These are phyloP conservation scores for Cornus kousa DNA, from an alignment of 148 eudicot genomes.

Conservation along the genomic window DNA sequence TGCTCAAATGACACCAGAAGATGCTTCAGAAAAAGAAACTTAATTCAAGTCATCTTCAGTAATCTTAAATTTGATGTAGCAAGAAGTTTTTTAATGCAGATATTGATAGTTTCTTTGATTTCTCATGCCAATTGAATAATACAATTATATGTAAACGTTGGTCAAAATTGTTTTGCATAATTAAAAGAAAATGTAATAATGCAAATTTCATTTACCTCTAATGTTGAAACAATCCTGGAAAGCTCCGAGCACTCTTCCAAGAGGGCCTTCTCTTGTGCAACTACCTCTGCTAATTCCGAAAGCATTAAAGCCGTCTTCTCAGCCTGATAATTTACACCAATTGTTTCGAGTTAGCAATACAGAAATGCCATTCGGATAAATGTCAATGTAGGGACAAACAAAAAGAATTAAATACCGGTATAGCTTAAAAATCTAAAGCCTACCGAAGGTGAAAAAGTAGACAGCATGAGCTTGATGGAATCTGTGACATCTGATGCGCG, in stretches of 20 bases:
- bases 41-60: neutral
- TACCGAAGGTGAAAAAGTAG: constrained; percentile 32
- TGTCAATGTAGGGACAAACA: neutral
- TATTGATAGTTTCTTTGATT: neutral
- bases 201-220: constrained; percentile 35
- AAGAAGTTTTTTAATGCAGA: neutral
- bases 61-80: neutral
- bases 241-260: constrained; percentile 45
- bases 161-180: neutral
- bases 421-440: neutral
- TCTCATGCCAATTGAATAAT: neutral
- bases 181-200: neutral
- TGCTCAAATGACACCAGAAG: constrained; percentile 10
- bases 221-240: constrained; percentile 23
- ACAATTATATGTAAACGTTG: too few relatives aligned
- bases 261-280: constrained; percentile 38
- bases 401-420: neutral
- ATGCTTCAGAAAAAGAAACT: neutral
- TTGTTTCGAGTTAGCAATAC: neutral
- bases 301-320: constrained; percentile 19
- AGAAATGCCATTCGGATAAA: neutral
- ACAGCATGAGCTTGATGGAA: constrained; percentile 25
- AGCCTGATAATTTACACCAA: constrained; percentile 13
- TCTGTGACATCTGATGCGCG: constrained; percentile 36
- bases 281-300: constrained; percentile 39